A percentile compares a stretch with the other conserved stretches of the same genome.
phyloP scores from a whole-genome alignment of 805 yeast species.

The Metschnikowia reukaufii region DNA sequence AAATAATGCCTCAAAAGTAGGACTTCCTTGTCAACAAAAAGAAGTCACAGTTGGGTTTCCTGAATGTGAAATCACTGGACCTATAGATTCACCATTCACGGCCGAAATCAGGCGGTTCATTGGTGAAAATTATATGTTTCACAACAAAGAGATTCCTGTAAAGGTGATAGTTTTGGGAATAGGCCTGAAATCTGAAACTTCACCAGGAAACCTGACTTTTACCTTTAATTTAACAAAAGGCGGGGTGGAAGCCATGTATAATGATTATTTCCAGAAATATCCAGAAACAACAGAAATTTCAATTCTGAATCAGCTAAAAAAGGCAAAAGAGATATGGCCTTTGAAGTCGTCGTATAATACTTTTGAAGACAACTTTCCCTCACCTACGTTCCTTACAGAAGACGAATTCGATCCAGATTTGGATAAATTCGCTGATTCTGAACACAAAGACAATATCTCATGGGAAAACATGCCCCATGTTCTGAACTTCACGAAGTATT shows the following conservation, averaged over 20 bases:
- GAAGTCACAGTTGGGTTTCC: neutral
- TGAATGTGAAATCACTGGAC: neutral
- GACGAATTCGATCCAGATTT: conserved; percentile 2
- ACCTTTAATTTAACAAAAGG: neutral
- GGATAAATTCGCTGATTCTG: neutral
- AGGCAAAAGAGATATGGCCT: neutral
- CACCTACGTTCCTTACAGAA: too few species aligned
- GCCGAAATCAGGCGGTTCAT: conserved; percentile 30
- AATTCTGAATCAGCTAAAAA: neutral
- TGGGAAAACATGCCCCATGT: neutral
- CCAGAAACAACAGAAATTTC: neutral
- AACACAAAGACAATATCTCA: neutral
- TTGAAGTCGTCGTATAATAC: neutral
- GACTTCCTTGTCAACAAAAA: neutral
- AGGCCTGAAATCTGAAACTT: conserved; percentile 5
- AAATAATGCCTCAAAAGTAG: neutral
- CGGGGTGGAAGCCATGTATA: neutral
- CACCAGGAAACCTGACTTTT: neutral
- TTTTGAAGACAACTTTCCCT: neutral
- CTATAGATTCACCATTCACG: conserved; percentile 21
- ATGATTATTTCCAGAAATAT: neutral
- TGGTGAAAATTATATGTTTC: conserved; percentile 35
- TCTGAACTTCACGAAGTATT: conserved; percentile 9
- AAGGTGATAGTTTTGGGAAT: conserved; percentile 32
- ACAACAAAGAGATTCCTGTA: conserved; percentile 29